These are phyloP conservation scores for Aleurites moluccanus DNA, from an alignment of 441 rosid species.

Conservation along the genomic window DNA sequence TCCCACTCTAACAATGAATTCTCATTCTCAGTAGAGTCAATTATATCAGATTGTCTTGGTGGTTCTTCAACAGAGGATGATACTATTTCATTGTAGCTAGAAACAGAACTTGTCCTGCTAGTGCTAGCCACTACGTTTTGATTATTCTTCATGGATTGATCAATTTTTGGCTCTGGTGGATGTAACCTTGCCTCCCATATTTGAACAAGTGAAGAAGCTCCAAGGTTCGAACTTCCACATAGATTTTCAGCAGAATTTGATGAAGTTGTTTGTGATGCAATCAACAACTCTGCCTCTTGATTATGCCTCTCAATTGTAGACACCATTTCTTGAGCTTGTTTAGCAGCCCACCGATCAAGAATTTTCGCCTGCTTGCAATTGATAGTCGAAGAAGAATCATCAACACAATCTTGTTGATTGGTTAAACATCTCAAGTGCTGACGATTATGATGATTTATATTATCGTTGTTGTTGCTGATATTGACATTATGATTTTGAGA, in stretches of 20 bases:
- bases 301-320: slow-evolving; percentile 40
- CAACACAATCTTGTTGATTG: neutral
- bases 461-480: neutral
- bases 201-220: slow-evolving; percentile 87
- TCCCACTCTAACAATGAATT: slow-evolving; percentile 39
- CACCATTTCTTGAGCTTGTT: slow-evolving; percentile 43
- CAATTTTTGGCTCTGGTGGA: neutral
- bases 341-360: slow-evolving; percentile 52
- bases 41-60: slow-evolving; percentile 25
- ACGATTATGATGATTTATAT: neutral
- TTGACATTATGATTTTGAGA: slow-evolving; percentile 9
- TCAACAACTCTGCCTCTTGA: slow-evolving; percentile 34
- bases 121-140: slow-evolving; percentile 25
- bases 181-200: slow-evolving; percentile 85
- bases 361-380: slow-evolving; percentile 29
- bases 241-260: slow-evolving; percentile 5
- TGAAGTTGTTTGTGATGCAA: slow-evolving; percentile 16
- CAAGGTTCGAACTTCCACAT: slow-evolving; percentile 27
- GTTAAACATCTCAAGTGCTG: slow-evolving; percentile 13
- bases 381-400: slow-evolving; percentile 8
- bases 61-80: slow-evolving; percentile 29
- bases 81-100: slow-evolving; percentile 29
- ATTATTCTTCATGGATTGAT: slow-evolving; percentile 34
- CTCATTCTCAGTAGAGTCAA: slow-evolving; percentile 18
- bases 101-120: slow-evolving; percentile 46